Conservation (phyloP, 106 monocot genomes). For the Dendrobium officinale region DNA sequence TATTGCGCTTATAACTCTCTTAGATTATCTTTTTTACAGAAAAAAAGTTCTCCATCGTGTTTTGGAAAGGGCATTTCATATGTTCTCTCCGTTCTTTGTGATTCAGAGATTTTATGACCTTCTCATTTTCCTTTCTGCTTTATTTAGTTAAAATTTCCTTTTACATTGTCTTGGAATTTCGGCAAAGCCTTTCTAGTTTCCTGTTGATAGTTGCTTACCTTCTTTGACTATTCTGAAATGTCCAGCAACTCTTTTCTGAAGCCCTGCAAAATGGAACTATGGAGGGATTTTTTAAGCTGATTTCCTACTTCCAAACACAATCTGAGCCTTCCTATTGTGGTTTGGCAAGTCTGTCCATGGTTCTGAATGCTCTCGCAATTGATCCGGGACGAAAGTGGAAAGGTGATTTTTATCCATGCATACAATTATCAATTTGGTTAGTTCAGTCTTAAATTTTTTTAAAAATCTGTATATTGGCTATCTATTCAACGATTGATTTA, state of each 20-base stretch:
- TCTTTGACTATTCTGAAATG: conserved; percentile 1
- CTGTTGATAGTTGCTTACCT: neutral
- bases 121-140: neutral
- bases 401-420: conserved; percentile 33
- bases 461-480: neutral
- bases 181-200: neutral
- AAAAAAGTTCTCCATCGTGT: too few relatives aligned
- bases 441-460: neutral
- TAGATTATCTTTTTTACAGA: too few relatives aligned
- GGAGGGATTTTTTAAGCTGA: conserved; percentile 88
- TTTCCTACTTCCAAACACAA: conserved; percentile 93
- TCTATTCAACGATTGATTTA: neutral
- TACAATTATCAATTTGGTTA: neutral
- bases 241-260: conserved; percentile 80
- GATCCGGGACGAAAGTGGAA: conserved; percentile 98
- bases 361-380: conserved; percentile 84
- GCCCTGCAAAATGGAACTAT: conserved; percentile 84
- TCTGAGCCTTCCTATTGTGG: conserved; percentile 96
- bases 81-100: too few relatives aligned
- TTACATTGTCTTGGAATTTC: neutral
- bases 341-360: conserved; percentile 79
- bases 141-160: neutral
- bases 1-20: neutral
- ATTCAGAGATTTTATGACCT: too few relatives aligned
- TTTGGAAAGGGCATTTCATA: too few relatives aligned